Evolutionary conservation across 495 filamentous ascomycete genomes (phyloP).

Genomic region (Neurospora tetraspora): DNA sequence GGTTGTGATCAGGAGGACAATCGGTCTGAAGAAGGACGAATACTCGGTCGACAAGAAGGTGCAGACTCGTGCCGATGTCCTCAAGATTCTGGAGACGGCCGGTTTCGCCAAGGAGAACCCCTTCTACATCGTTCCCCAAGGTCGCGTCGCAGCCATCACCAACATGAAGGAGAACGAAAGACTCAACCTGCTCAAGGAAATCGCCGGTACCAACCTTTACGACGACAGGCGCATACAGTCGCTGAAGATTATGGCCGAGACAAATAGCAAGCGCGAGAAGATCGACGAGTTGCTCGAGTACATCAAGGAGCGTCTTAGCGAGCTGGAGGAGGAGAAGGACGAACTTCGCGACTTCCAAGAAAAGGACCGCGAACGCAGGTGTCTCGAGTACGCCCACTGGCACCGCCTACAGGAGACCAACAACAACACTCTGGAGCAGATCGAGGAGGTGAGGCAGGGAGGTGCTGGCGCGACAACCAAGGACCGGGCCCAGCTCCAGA

Average conservation of each 20-base stretch:
- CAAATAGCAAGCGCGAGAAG: constrained; percentile 84
- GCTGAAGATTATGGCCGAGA: constrained; percentile 94
- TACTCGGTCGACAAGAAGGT: constrained; percentile 95
- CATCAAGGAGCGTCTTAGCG: constrained; percentile 78
- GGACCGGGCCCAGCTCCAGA: constrained; percentile 63
- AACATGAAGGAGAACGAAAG: constrained; percentile 97
- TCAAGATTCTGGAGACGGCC: constrained; percentile 90
- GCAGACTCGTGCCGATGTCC: constrained; percentile 86
- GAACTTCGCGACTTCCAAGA: constrained; percentile 88
- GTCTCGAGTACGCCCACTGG: constrained; percentile 90
- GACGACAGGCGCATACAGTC: constrained; percentile 83
- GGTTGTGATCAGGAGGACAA: constrained; percentile 81
- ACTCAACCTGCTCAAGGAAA: constrained; percentile 85
- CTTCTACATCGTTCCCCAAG: constrained; percentile 98
- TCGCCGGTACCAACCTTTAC: constrained; percentile 94
- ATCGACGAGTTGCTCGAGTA: constrained; percentile 87
- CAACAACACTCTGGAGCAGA: constrained; percentile 61
- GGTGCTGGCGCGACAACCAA: constrained; percentile 77
- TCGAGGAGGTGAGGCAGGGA: constrained; percentile 71
- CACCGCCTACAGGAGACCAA: constrained; percentile 78
- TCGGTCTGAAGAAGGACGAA: constrained; percentile 96
- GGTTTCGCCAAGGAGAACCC: constrained; percentile 96
- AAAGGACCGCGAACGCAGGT: constrained; percentile 85
- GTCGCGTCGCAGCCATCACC: constrained; percentile 87
- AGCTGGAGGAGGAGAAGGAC: constrained; percentile 95